Evolutionary conservation across 306 rosid genomes (phyloP).

Genomic region (Casuarina glauca): DNA sequence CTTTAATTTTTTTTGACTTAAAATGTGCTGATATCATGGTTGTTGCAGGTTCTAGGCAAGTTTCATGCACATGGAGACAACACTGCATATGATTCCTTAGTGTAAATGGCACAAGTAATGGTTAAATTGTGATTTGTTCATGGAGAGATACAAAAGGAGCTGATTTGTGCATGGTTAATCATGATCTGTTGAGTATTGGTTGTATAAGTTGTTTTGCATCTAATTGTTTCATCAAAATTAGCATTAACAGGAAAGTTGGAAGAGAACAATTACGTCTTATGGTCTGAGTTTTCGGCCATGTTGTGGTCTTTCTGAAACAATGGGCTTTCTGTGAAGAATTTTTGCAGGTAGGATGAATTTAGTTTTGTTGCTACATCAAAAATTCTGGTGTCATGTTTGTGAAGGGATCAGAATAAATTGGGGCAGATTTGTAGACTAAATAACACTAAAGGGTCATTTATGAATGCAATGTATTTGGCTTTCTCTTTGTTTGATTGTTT

Average conservation of each 20-base stretch:
- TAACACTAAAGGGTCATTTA: not conserved
- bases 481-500: not conserved
- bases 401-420: not conserved
- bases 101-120: slow-evolving; percentile 96
- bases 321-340: not conserved
- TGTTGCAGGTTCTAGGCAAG: slow-evolving; percentile 82
- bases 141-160: not conserved
- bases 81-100: slow-evolving; percentile 92
- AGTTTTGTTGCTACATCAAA: not conserved
- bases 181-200: not conserved
- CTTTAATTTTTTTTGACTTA: not conserved
- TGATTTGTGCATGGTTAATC: not conserved
- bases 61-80: slow-evolving; percentile 95
- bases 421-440: not conserved
- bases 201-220: not conserved
- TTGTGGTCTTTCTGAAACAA: not conserved
- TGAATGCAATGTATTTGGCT: not conserved
- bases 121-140: slow-evolving; percentile 2
- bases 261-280: not conserved
- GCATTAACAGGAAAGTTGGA: not conserved
- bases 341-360: not conserved
- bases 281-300: not conserved
- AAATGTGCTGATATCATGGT: not conserved
- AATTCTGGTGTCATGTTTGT: not conserved
- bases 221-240: not conserved